phyloP scores from a whole-genome alignment of 306 rosid species.

The Oemleria cerasiformis region DNA sequence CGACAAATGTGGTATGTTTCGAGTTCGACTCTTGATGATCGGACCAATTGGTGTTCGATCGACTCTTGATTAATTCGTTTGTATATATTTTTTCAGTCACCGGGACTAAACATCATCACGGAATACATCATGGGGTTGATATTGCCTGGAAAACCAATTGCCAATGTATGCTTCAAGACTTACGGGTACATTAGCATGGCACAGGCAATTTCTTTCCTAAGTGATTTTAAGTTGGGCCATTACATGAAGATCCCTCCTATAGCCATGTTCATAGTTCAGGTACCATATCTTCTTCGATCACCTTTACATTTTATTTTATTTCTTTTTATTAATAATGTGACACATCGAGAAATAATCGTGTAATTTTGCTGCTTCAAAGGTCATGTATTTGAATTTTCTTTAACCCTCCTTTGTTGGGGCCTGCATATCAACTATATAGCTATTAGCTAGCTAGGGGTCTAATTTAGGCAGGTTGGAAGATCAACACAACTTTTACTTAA shows the following conservation, averaged over 20 bases:
- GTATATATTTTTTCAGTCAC: constrained; percentile 27
- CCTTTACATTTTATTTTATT: neutral
- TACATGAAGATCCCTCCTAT: constrained; percentile 73
- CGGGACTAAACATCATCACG: constrained; percentile 59
- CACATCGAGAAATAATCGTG: neutral
- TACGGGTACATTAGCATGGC: constrained; percentile 67
- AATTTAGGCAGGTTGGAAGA: too few species aligned
- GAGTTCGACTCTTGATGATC: neutral
- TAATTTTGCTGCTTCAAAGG: too few species aligned
- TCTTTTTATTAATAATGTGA: neutral
- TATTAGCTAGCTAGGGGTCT: too few species aligned
- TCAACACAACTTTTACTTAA: too few species aligned
- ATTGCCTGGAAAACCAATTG: constrained; percentile 61
- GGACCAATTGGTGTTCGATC: too few species aligned
- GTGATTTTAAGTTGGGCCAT: constrained; percentile 67
- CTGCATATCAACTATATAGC: too few species aligned
- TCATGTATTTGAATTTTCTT: too few species aligned
- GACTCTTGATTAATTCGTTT: too few species aligned
- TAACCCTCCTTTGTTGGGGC: too few species aligned
- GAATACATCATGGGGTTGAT: constrained; percentile 69
- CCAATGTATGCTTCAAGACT: constrained; percentile 74
- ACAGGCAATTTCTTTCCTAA: constrained; percentile 63
- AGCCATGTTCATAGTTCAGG: constrained; percentile 75
- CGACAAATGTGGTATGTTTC: constrained; percentile 45
- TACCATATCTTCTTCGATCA: constrained; percentile 5